Evolutionary conservation across 257 asterid genomes (phyloP).

Genomic region (Verbena officinalis): DNA sequence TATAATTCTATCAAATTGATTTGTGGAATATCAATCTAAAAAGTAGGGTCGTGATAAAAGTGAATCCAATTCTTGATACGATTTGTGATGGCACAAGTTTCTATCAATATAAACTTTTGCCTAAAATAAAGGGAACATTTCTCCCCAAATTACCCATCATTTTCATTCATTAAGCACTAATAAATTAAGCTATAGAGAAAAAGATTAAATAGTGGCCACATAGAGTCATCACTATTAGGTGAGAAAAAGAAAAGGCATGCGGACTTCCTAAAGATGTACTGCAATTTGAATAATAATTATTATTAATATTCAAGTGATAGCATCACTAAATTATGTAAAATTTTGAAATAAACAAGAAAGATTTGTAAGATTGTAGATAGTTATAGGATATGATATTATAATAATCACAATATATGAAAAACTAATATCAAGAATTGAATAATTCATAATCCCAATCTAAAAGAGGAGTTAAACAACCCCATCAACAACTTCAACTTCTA

Average conservation of each 20-base stretch:
- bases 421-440: conserved; percentile 2
- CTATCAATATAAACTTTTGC: conserved; percentile 19
- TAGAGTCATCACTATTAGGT: conserved; percentile 41
- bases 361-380: too few relatives aligned
- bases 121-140: conserved; percentile 20
- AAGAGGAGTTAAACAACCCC: conserved; percentile 27
- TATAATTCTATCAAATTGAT: conserved; percentile 7
- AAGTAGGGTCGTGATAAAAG: conserved; percentile 25
- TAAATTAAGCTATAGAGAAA: neutral
- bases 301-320: too few relatives aligned
- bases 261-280: conserved; percentile 8
- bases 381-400: too few relatives aligned
- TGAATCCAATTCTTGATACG: conserved; percentile 37
- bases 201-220: conserved; percentile 4
- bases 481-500: conserved; percentile 18
- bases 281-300: too few relatives aligned
- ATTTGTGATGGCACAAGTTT: conserved; percentile 19
- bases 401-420: neutral
- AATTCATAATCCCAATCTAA: neutral
- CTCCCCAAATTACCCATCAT: conserved; percentile 8
- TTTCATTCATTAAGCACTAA: neutral
- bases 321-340: too few relatives aligned
- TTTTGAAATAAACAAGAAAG: too few relatives aligned
- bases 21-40: conserved; percentile 26
- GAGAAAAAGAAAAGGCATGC: conserved; percentile 30